Evolutionary conservation across 2,329 filamentous ascomycete species (phyloP).

Genomic region (Fonsecaea pugnacius): DNA sequence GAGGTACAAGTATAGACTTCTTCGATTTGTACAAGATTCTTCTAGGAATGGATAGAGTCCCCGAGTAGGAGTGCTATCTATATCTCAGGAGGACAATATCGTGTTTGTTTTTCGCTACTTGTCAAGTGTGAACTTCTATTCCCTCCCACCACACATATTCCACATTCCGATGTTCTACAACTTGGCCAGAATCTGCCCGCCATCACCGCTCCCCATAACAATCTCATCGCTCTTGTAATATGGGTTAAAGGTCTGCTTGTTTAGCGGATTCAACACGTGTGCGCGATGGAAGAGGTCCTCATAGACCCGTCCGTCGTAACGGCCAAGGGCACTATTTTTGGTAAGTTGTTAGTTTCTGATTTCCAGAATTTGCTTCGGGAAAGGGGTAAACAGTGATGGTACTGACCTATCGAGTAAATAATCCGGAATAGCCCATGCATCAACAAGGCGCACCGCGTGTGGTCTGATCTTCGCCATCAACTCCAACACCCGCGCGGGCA

Average conservation of each 20-base stretch:
- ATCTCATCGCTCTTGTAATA: constrained; percentile 56
- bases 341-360: not conserved
- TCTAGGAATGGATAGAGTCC: too few species aligned
- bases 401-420: constrained; percentile 66
- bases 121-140: too few species aligned
- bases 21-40: not conserved
- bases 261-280: constrained; percentile 57
- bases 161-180: not conserved
- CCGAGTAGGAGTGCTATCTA: too few species aligned
- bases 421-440: constrained; percentile 75
- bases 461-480: constrained; percentile 72
- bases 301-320: constrained; percentile 58
- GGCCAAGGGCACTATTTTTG: constrained; percentile 52
- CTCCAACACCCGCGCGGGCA: constrained; percentile 55
- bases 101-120: too few species aligned
- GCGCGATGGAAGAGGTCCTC: constrained; percentile 58
- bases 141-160: too few species aligned
- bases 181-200: constrained; percentile 23
- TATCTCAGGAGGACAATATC: too few species aligned
- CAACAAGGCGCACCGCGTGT: constrained; percentile 72
- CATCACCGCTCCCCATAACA: constrained; percentile 59
- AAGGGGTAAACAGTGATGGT: not conserved
- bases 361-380: not conserved
- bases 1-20: too few species aligned
- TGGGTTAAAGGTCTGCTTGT: constrained; percentile 55